Conservation (phyloP, 2,329 filamentous ascomycete genomes). For the Ceratocystis alfenasii region DNA sequence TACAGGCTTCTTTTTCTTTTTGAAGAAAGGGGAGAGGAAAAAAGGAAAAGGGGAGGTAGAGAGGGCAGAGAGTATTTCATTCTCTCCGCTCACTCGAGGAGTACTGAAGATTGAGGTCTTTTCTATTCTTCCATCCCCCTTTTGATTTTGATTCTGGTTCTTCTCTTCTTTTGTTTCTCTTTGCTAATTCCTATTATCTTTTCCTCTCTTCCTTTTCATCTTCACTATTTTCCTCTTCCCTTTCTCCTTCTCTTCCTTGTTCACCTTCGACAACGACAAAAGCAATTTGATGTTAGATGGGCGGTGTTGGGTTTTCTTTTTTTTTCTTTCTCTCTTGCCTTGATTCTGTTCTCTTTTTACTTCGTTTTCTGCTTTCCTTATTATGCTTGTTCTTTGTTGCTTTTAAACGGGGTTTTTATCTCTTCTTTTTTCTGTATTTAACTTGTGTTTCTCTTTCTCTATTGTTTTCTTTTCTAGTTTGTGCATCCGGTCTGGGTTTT, state of each 20-base stretch:
- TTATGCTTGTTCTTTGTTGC: neutral
- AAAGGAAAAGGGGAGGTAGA: too few species aligned
- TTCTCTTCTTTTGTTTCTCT: neutral
- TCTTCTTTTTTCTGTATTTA: conserved; percentile 26
- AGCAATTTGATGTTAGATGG: conserved; percentile 19
- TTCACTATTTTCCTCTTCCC: neutral
- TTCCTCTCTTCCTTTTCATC: neutral
- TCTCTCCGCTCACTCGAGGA: neutral
- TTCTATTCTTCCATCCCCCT: neutral
- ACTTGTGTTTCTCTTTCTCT: neutral
- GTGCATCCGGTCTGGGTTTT: conserved; percentile 15
- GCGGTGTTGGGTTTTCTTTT: conserved; percentile 17
- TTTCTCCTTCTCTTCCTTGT: neutral
- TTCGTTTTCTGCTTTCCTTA: conserved; percentile 27
- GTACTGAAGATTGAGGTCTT: neutral
- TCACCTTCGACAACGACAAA: conserved; percentile 9
- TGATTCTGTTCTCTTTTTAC: conserved; percentile 28
- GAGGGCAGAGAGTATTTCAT: neutral
- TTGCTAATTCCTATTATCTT: neutral
- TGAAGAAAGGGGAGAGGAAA: neutral
- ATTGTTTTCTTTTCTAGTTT: conserved; percentile 10
- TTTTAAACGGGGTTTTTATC: conserved; percentile 27
- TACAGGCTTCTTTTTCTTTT: neutral
- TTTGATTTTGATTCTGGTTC: neutral
- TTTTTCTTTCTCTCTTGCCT: conserved; percentile 25